Evolutionary conservation across 805 yeast species (phyloP).

Genomic region (Metschnikowia matae): DNA sequence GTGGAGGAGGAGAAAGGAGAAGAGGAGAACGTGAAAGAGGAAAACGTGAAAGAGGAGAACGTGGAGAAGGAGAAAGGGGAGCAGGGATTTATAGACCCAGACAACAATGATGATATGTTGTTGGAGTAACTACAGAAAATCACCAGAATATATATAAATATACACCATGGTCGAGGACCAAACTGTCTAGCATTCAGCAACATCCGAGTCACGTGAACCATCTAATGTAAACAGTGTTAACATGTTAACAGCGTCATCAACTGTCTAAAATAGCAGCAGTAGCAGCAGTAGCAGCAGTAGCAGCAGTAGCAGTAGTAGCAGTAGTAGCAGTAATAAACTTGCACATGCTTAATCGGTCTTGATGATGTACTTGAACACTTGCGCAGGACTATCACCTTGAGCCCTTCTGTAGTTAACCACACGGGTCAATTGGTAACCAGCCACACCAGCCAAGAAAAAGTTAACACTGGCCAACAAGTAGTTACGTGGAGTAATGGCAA

Average conservation of each 20-base stretch:
- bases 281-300: too few species aligned
- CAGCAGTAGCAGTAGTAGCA: too few species aligned
- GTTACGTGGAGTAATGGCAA: conserved; percentile 88
- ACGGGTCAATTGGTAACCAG: conserved; percentile 77
- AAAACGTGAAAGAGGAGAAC: neutral
- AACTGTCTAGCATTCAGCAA: neutral
- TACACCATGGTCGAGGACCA: neutral
- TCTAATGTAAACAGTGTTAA: too few species aligned
- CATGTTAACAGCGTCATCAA: too few species aligned
- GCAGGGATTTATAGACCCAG: neutral
- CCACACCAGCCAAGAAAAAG: conserved; percentile 87
- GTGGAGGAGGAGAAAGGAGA: too few species aligned
- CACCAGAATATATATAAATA: conserved; percentile 1
- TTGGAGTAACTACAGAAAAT: neutral
- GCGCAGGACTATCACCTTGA: conserved; percentile 58
- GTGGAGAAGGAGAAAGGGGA: neutral
- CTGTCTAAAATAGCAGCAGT: too few species aligned
- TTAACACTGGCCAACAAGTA: conserved; percentile 85
- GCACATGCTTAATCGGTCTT: conserved; percentile 25
- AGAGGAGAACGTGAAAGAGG: neutral
- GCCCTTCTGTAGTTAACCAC: conserved; percentile 60
- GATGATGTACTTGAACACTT: conserved; percentile 55
- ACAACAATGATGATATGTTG: neutral
- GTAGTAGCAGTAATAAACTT: too few species aligned
- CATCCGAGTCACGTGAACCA: neutral